A percentile compares a stretch with the other conserved stretches of the same genome.
Conservation (phyloP, 2,329 filamentous ascomycete species). For the Anthostomella pinea region DNA sequence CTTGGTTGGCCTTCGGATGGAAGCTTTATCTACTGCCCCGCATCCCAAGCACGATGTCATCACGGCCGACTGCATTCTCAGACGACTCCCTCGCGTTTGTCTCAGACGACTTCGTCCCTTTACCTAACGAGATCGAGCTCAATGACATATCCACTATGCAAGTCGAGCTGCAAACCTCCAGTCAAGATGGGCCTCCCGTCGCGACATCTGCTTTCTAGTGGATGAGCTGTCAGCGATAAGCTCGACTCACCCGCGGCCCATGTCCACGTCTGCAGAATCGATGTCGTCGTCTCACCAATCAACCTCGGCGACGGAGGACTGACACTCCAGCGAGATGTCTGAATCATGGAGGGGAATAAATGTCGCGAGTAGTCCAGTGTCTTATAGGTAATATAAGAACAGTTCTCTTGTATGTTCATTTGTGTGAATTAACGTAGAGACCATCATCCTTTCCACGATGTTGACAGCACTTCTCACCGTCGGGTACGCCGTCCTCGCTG, state of each 20-base stretch:
- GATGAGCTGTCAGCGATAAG: conserved; percentile 20
- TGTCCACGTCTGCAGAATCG: conserved; percentile 16
- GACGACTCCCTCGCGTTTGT: too few species aligned
- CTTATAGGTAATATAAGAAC: too few species aligned
- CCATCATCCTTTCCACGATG: conserved; percentile 14
- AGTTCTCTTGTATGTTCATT: too few species aligned
- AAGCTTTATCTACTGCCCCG: conserved; percentile 27
- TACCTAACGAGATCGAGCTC: conserved; percentile 22
- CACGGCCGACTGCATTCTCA: too few species aligned
- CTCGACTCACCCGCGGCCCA: conserved; percentile 2
- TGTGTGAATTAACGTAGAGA: too few species aligned
- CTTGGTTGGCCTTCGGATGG: conserved; percentile 4
- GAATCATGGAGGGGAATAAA: too few species aligned
- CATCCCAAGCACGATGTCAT: conserved; percentile 21
- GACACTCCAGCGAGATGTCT: conserved; percentile 6
- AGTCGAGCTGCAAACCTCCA: conserved; percentile 18
- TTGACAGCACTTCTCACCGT: conserved; percentile 31
- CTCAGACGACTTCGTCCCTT: conserved; percentile 14
- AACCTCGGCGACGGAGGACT: conserved; percentile 2
- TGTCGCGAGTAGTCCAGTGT: too few species aligned
- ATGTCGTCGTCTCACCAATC: conserved; percentile 17
- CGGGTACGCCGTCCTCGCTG: conserved; percentile 47
- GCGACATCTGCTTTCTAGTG: conserved; percentile 18
- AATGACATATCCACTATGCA: conserved; percentile 26
- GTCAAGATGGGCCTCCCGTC: conserved; percentile 17